Percentiles rank a stretch among this genome's conserved stretches.
Conservation (phyloP, 2,329 filamentous ascomycete species). For the Aureobasidium sp. region DNA sequence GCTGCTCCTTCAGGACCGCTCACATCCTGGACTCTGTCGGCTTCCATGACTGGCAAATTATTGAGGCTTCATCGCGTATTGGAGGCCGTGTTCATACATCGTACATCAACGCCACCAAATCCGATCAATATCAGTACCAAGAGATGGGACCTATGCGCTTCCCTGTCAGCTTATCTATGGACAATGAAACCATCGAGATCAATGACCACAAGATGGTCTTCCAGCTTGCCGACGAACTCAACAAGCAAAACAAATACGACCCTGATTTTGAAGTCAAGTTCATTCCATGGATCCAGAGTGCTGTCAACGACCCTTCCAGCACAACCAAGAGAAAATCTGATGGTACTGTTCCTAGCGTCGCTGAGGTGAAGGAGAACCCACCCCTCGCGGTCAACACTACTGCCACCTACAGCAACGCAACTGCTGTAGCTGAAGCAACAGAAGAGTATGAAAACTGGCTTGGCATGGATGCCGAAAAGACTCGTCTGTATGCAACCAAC, state of each 20-base stretch:
- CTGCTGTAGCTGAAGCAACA: constrained; percentile 31
- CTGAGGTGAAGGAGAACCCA: constrained; percentile 40
- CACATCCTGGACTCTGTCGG: constrained; percentile 44
- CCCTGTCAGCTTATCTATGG: constrained; percentile 44
- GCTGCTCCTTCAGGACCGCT: constrained; percentile 21
- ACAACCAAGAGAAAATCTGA: constrained; percentile 42
- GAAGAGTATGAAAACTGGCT: constrained; percentile 32
- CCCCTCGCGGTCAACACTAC: constrained; percentile 25
- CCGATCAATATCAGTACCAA: constrained; percentile 58
- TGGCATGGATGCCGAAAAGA: constrained; percentile 25
- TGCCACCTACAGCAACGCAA: constrained; percentile 28
- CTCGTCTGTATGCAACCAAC: constrained; percentile 33
- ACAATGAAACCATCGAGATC: constrained; percentile 51
- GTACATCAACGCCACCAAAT: constrained; percentile 51
- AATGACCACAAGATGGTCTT: constrained; percentile 56
- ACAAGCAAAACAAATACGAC: constrained; percentile 49
- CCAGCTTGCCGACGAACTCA: constrained; percentile 53
- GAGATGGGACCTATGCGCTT: constrained; percentile 61
- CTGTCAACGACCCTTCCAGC: constrained; percentile 45
- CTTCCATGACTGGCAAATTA: constrained; percentile 52
- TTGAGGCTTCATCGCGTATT: constrained; percentile 52
- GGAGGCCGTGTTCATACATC: constrained; percentile 57
- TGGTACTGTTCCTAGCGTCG: constrained; percentile 46
- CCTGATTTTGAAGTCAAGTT: constrained; percentile 46
- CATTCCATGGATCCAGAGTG: constrained; percentile 54